phyloP scores from a whole-genome alignment of 2,329 filamentous ascomycete genomes.

The Pseudogymnoascus sp. region DNA sequence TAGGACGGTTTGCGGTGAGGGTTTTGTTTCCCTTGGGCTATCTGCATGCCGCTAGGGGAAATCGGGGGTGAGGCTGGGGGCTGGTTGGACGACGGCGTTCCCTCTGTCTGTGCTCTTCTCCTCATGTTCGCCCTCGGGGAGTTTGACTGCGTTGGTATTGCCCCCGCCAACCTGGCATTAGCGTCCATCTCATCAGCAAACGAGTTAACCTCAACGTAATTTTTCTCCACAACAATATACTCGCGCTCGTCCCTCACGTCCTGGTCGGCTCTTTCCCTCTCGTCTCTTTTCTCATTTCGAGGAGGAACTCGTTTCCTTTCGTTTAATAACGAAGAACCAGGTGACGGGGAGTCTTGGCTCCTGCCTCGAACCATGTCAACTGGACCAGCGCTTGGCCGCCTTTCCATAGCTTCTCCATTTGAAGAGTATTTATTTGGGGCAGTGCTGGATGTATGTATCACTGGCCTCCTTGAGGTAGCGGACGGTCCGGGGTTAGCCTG shows the following conservation, averaged over 20 bases:
- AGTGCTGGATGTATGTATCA: constrained; percentile 37
- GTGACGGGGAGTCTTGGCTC: constrained; percentile 28
- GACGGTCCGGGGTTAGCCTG: neutral
- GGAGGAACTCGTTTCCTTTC: constrained; percentile 27
- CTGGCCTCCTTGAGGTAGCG: constrained; percentile 15
- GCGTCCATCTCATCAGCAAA: constrained; percentile 91
- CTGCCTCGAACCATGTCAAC: constrained; percentile 8
- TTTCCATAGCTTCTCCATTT: constrained; percentile 26
- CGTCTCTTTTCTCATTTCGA: constrained; percentile 36
- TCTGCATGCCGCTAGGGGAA: constrained; percentile 61
- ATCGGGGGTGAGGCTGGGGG: constrained; percentile 59
- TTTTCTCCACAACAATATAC: constrained; percentile 93
- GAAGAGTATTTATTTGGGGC: constrained; percentile 36
- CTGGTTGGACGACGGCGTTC: constrained; percentile 56
- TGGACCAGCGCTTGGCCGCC: constrained; percentile 18
- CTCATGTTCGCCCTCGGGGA: constrained; percentile 54
- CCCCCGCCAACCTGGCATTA: constrained; percentile 44
- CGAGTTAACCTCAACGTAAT: constrained; percentile 91
- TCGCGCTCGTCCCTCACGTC: constrained; percentile 88
- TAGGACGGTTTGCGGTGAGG: constrained; percentile 74
- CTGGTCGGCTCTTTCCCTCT: constrained; percentile 62
- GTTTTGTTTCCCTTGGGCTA: constrained; percentile 53
- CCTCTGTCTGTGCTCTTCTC: constrained; percentile 72
- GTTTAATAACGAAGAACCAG: constrained; percentile 30
- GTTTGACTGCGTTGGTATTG: constrained; percentile 33